Base-by-base conservation (phyloP, 2,329 filamentous ascomycete genomes). In the Cladophialophora bantiana region DNA sequence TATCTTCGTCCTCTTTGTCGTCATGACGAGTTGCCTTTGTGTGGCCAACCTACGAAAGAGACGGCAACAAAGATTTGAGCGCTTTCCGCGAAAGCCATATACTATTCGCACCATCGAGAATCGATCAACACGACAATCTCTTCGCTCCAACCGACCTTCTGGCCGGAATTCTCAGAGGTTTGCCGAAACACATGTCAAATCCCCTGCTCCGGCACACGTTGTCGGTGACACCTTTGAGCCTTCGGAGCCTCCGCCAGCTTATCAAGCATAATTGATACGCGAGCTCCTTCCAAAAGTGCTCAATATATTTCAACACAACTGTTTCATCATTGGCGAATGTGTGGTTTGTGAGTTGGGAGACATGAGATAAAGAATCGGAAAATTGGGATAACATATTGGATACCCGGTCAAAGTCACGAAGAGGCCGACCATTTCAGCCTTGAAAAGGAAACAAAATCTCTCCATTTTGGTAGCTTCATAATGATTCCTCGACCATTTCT, bases 201-300 rank as follows among this genome's bases (percentile, higher is more conserved):
- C 4, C 31, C 40, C 57, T 18, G 20, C 57, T 48, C 57, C 7
- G 42, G 36, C 57, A 59, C 20, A 59, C 50, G 57, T 59, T 6
- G 38, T n/a, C 20, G 57, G 40, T 31, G 20, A 50, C 4, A 7
- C 9, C 12, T 7, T 13, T 18, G 26, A n/a, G 26, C 31, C 31
- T n/a, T n/a, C 10, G 7, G 57, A 35, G 26, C 42, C 57, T 34
- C 38, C 57, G 15, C 57, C 57, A 26, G 38, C 57, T 32, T 59
- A 59, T 48, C 38, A 50, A 45, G 40, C 57, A 26, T 52, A n/a
- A 53, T 15, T 42, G 15, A 42, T 31, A 18, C 10, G 20, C 20
- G 7, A 7, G 20, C 10, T 38, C 34, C 45, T 54, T 35, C 36
- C 12, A n/a, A 35, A 12, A 12, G 7, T 12, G n/a, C 31, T 12